These are phyloP conservation scores for Penicillium griseofulvum DNA, from an alignment of 2,329 filamentous ascomycete genomes.

Conservation along the genomic window DNA sequence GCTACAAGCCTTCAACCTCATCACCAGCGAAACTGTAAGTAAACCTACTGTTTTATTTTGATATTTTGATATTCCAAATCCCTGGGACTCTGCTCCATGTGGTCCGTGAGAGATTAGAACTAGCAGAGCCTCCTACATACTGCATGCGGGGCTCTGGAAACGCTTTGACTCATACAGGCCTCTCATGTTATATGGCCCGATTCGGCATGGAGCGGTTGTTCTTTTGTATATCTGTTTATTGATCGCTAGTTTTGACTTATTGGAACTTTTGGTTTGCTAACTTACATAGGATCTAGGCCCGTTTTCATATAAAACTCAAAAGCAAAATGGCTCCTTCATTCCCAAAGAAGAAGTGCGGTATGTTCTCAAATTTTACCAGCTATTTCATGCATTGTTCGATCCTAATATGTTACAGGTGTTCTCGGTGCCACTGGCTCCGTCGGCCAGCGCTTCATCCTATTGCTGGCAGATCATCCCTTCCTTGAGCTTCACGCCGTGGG, in stretches of 20 bases:
- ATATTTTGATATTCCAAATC: neutral
- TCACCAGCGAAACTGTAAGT: conserved; percentile 25
- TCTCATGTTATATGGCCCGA: neutral
- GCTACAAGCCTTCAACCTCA: conserved; percentile 22
- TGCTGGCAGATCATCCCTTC: conserved; percentile 82
- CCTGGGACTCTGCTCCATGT: neutral
- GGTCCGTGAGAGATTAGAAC: conserved; percentile 4
- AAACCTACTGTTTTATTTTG: conserved; percentile 1
- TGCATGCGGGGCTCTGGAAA: conserved; percentile 16
- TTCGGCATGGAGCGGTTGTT: neutral
- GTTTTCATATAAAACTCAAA: conserved; percentile 6
- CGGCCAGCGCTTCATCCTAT: conserved; percentile 90
- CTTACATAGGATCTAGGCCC: conserved; percentile 3
- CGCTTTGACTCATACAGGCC: conserved; percentile 19
- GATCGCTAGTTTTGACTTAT: neutral
- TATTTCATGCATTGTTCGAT: neutral
- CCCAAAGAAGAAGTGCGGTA: conserved; percentile 44
- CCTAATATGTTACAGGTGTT: conserved; percentile 55
- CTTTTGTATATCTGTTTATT: neutral
- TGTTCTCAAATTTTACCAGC: conserved; percentile 7
- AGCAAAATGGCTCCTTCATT: conserved; percentile 31
- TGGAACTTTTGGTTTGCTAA: neutral
- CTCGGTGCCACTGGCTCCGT: conserved; percentile 92
- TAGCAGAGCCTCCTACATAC: conserved; percentile 3
- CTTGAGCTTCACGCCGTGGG: conserved; percentile 86